Conservation (phyloP, 345 rosid genomes). For the Salix dunnii region DNA sequence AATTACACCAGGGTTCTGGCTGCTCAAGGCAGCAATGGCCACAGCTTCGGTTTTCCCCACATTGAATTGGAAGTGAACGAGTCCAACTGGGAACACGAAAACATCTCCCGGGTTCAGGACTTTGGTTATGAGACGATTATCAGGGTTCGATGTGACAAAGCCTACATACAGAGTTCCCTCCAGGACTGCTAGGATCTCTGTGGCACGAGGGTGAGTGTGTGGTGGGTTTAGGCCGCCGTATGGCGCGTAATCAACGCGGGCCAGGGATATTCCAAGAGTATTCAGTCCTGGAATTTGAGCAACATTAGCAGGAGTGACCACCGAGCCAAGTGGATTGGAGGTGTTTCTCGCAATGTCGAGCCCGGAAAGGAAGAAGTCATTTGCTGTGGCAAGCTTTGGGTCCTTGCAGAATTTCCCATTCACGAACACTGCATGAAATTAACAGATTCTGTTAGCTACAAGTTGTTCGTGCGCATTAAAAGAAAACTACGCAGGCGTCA, state of each 20-base stretch:
- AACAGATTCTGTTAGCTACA: too few relatives aligned
- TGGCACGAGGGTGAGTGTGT: conserved; percentile 15
- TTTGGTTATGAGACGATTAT: conserved; percentile 10
- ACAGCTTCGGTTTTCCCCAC: conserved; percentile 2
- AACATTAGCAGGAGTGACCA: not conserved
- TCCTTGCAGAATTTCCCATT: too few relatives aligned
- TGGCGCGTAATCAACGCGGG: not conserved
- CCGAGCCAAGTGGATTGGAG: not conserved
- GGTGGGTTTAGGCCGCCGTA: conserved; percentile 10
- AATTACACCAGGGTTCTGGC: conserved; percentile 19
- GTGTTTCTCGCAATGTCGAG: not conserved
- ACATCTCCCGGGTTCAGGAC: conserved; percentile 3
- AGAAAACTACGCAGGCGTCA: too few relatives aligned
- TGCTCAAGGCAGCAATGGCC: conserved; percentile 12
- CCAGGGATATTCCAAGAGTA: not conserved
- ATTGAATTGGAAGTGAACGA: conserved; percentile 9
- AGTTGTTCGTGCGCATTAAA: too few relatives aligned
- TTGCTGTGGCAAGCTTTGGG: not conserved
- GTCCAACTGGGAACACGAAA: conserved; percentile 10
- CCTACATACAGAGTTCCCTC: not conserved
- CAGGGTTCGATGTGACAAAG: conserved; percentile 4
- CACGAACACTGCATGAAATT: too few relatives aligned
- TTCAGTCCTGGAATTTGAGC: not conserved
- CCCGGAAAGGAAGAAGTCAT: not conserved
- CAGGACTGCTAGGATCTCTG: conserved; percentile 6